These are phyloP conservation scores for Candida sp. DNA, from an alignment of 1,139 yeast genomes.

Conservation along the genomic window DNA sequence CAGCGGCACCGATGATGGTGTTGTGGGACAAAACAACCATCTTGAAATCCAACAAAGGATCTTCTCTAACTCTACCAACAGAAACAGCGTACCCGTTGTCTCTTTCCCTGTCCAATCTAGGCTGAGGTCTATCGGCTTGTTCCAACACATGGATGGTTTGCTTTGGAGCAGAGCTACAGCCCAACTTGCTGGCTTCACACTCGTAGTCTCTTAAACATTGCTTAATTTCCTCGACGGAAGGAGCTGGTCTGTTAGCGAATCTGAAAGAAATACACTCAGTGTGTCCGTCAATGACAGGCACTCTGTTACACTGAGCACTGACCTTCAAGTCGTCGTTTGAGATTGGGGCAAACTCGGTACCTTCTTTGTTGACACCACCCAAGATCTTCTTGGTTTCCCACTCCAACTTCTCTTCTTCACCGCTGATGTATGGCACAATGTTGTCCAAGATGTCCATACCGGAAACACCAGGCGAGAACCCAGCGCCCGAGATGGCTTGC, in stretches of 20 bases:
- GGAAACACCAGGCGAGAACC: slow-evolving; percentile 97
- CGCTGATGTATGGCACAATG: slow-evolving; percentile 91
- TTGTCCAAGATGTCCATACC: slow-evolving; percentile 96
- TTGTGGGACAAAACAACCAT: slow-evolving; percentile 97
- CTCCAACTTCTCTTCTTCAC: slow-evolving; percentile 98
- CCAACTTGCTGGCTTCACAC: slow-evolving; percentile 81
- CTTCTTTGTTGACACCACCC: slow-evolving; percentile 61
- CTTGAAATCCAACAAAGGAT: slow-evolving; percentile 91
- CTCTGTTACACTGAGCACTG: slow-evolving; percentile 97
- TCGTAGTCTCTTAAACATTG: slow-evolving; percentile 69
- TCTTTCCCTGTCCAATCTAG: slow-evolving; percentile 95
- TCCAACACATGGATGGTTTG: slow-evolving; percentile 92
- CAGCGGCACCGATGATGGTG: slow-evolving; percentile 99
- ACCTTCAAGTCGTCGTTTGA: slow-evolving; percentile 78
- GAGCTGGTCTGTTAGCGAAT: slow-evolving; percentile 83
- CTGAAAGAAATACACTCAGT: slow-evolving; percentile 92
- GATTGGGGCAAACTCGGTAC: slow-evolving; percentile 63
- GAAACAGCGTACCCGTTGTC: slow-evolving; percentile 95
- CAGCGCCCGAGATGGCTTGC: slow-evolving; percentile 99
- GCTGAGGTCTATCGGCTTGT: slow-evolving; percentile 95
- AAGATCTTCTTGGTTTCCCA: slow-evolving; percentile 98
- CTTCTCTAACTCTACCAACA: slow-evolving; percentile 94
- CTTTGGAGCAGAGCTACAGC: slow-evolving; percentile 93
- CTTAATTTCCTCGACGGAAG: slow-evolving; percentile 82
- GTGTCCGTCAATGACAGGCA: slow-evolving; percentile 97